These are phyloP conservation scores for Drechslerella dactyloides DNA, from an alignment of 2,329 filamentous ascomycete genomes.

Conservation along the genomic window DNA sequence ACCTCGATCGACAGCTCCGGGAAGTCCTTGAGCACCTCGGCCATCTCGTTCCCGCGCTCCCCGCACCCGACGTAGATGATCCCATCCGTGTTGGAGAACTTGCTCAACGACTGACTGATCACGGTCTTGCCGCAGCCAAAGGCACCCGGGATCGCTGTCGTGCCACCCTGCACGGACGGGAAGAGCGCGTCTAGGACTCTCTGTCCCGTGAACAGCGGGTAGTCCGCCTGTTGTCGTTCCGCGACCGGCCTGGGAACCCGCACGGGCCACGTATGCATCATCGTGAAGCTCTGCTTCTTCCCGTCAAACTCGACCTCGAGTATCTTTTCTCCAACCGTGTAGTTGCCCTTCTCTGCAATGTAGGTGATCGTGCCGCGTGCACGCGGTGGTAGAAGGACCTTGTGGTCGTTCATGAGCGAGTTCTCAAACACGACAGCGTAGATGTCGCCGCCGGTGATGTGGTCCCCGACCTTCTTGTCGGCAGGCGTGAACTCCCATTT, in stretches of 20 bases:
- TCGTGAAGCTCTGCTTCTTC: constrained; percentile 88
- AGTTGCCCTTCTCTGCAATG: constrained; percentile 86
- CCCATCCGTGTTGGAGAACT: constrained; percentile 99
- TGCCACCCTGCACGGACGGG: constrained; percentile 94
- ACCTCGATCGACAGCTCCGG: constrained; percentile 95
- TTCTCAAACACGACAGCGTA: constrained; percentile 97
- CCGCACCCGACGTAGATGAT: constrained; percentile 94
- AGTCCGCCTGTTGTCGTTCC: constrained; percentile 87
- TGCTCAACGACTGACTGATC: constrained; percentile 97
- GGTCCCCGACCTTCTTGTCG: constrained; percentile 89
- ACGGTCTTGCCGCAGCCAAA: constrained; percentile 99
- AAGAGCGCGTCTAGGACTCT: constrained; percentile 95
- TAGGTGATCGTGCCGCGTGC: constrained; percentile 90
- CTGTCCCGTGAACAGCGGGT: constrained; percentile 95
- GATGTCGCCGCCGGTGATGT: constrained; percentile 93
- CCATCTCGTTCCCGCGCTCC: constrained; percentile 99
- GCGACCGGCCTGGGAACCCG: constrained; percentile 90
- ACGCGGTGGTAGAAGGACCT: constrained; percentile 87
- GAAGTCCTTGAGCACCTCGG: constrained; percentile 99
- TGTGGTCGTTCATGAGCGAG: constrained; percentile 90
- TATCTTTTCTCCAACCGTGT: constrained; percentile 92
- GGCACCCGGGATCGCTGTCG: constrained; percentile 95
- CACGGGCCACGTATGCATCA: constrained; percentile 99
- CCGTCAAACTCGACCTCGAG: constrained; percentile 97
- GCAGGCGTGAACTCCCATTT: constrained; percentile 94